Percentiles rank a stretch among this genome's conserved stretches.
These are phyloP conservation scores for Trichoderma sp. DNA, from an alignment of 2,329 filamentous ascomycete species.

Conservation along the genomic window DNA sequence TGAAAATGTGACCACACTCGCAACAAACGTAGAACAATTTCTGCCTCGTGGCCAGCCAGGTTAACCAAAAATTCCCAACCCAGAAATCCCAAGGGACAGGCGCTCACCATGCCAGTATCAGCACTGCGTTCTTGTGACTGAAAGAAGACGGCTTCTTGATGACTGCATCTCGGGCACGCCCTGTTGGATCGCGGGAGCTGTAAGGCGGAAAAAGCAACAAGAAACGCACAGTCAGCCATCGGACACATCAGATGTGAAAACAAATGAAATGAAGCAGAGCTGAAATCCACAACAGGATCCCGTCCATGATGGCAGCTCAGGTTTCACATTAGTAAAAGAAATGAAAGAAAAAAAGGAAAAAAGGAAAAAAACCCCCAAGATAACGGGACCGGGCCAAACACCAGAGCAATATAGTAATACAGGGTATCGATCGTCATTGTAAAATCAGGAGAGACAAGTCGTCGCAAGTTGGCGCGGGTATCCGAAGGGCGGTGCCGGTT, in stretches of 20 bases:
- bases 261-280: slow-evolving; percentile 23
- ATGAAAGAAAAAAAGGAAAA: too few relatives aligned
- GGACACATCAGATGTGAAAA: slow-evolving; percentile 26
- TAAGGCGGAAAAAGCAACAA: slow-evolving; percentile 33
- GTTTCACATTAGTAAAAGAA: neutral
- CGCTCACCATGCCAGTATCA: slow-evolving; percentile 93
- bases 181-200: slow-evolving; percentile 90
- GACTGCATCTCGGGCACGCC: slow-evolving; percentile 78
- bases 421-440: neutral
- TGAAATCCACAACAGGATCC: slow-evolving; percentile 27
- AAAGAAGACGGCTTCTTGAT: slow-evolving; percentile 94
- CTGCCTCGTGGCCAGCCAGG: slow-evolving; percentile 41
- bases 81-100: neutral
- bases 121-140: slow-evolving; percentile 96
- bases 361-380: neutral
- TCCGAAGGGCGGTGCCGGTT: neutral
- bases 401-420: neutral
- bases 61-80: neutral
- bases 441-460: neutral
- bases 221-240: slow-evolving; percentile 43
- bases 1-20: slow-evolving; percentile 85
- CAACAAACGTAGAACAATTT: slow-evolving; percentile 95
- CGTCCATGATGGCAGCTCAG: slow-evolving; percentile 2
- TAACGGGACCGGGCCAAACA: neutral
- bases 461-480: neutral